Base-by-base conservation (phyloP, 2,329 filamentous ascomycete genomes). In the Westerdykella sp. region DNA sequence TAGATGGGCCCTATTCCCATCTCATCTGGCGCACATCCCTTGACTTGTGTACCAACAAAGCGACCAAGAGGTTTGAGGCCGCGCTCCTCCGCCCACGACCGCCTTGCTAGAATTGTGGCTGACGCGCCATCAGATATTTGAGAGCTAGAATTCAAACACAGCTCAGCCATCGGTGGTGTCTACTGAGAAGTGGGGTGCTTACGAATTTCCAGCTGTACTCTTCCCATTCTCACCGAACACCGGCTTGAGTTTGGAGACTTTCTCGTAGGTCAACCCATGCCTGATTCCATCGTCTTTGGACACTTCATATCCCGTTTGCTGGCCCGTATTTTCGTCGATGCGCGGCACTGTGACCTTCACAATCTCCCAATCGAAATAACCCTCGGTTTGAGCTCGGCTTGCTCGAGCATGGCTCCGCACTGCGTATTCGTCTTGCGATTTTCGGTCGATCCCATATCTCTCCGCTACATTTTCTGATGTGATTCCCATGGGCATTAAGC, bases 401-500 rank as follows among this genome's bases (percentile, higher is more conserved):
- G 91, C 93, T 40, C 89, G 79, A 50, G 80, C 80, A 74, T 90
- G 97, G 42, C 84, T 91, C 72, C 90, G 86, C 13, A 87, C 86
- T 0, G 91, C 87, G 65, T 84, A 97, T 55, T 79, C 74, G 68
- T 98, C 93, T 71, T 97, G 86, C 60, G 74, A 71, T 61, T 88
- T 81, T 48, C 93, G 80, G 5, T 80, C 73, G 60, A 97, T 81
- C 56, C 83, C 78, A 66, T 96, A 97, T 71, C 96, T 90, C 42
- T 81, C 79, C 54, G 84, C 87, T 15, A 98, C 88, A 63, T 96
- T 97, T 74, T 98, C 91, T 45, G 85, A 91, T 2, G 93, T 97
- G 78, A 95, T 93, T n/a, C 93, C 91, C 93, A 98, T 98, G 48
- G 91, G 85, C 76, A 89, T 80, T 77, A 90, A 79, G 74, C 88